These are phyloP conservation scores for Lactuca saligna DNA, from an alignment of 129 eudicot species.

Conservation along the genomic window DNA sequence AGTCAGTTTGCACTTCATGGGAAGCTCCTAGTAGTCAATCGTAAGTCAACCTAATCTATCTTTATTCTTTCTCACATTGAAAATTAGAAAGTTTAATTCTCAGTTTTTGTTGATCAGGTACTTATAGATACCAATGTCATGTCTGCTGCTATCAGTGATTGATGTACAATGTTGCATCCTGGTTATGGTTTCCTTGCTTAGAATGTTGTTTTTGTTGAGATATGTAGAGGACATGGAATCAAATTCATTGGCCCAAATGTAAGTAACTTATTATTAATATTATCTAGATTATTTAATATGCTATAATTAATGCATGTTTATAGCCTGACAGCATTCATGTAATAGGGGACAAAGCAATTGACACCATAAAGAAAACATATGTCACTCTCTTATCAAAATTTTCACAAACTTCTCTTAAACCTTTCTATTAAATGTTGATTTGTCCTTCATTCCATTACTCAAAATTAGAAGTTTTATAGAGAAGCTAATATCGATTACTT, in stretches of 20 bases:
- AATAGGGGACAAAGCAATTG: too few relatives aligned
- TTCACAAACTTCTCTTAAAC: too few relatives aligned
- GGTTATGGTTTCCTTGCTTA: slow-evolving; percentile 97
- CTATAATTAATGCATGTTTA: slow-evolving; percentile 15
- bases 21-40: slow-evolving; percentile 99
- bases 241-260: slow-evolving; percentile 95
- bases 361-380: too few relatives aligned
- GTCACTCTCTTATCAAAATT: too few relatives aligned
- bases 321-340: slow-evolving; percentile 60
- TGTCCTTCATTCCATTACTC: too few relatives aligned
- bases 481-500: too few relatives aligned
- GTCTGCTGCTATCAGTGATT: slow-evolving; percentile 85
- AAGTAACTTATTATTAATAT: slow-evolving; percentile 23
- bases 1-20: slow-evolving; percentile 82
- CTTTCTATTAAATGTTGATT: too few relatives aligned
- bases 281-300: slow-evolving; percentile 12
- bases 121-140: slow-evolving; percentile 76
- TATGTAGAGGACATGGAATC: slow-evolving; percentile 90
- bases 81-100: not conserved
- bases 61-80: not conserved
- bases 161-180: slow-evolving; percentile 98
- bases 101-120: slow-evolving; percentile 47
- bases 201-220: slow-evolving; percentile 88
- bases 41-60: slow-evolving; percentile 44
- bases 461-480: too few relatives aligned